Evolutionary conservation across 306 rosid genomes (phyloP).

Genomic region (Quercus cerris): DNA sequence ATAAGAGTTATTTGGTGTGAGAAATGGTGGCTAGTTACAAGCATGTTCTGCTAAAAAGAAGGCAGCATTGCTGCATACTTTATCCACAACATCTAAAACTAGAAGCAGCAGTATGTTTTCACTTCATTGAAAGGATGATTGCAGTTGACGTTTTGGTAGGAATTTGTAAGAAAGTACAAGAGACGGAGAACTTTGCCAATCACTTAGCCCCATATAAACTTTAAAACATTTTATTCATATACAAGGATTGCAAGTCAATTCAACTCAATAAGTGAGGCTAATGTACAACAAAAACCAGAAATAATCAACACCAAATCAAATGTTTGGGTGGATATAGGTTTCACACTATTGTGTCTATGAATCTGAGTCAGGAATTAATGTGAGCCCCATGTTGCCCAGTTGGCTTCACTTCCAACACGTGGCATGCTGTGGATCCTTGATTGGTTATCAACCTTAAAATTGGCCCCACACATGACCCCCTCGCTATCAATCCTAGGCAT

Average conservation of each 20-base stretch:
- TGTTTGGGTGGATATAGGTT: neutral
- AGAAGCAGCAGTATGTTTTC: too few relatives aligned
- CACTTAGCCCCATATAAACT: neutral
- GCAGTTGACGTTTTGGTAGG: too few relatives aligned
- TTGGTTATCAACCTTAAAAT: slow-evolving; percentile 78
- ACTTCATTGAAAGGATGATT: too few relatives aligned
- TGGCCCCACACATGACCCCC: slow-evolving; percentile 93
- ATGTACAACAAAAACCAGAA: slow-evolving; percentile 9
- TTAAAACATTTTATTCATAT: slow-evolving; percentile 1
- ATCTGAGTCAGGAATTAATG: slow-evolving; percentile 3
- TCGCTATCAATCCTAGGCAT: slow-evolving; percentile 94
- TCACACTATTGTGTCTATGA: neutral
- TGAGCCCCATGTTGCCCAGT: slow-evolving; percentile 76
- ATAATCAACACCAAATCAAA: neutral
- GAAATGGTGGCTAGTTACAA: too few relatives aligned
- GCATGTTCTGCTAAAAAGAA: too few relatives aligned
- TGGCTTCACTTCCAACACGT: slow-evolving; percentile 98
- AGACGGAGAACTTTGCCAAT: neutral
- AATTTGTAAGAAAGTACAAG: too few relatives aligned
- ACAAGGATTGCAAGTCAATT: neutral
- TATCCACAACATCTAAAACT: too few relatives aligned
- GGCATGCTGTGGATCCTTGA: slow-evolving; percentile 68
- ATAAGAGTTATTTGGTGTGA: too few relatives aligned
- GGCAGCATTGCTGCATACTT: too few relatives aligned
- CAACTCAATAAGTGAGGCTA: slow-evolving; percentile 6